Base-by-base conservation (phyloP, 805 yeast genomes). In the Hanseniaspora taiwanica region DNA sequence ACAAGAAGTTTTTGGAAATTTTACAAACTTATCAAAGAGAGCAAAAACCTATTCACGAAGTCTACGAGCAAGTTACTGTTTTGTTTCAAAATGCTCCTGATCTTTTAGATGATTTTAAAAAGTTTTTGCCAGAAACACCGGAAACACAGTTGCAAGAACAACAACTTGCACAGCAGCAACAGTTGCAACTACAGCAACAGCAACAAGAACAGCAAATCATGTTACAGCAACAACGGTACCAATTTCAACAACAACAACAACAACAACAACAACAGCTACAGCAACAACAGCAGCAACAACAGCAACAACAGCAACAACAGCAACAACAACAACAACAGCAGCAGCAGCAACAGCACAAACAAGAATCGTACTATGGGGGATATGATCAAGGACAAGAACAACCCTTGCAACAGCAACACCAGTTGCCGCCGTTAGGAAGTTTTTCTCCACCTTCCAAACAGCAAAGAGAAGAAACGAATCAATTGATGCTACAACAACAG, bases 1-100 rank as follows among this genome's bases (percentile, higher is more conserved):
- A 91, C 66, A 91, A 91, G 62, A 86, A 79, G 51, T 91, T 91
- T 51, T 66, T 93, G 60, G 98, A 91, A 58, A 91, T 89, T 43
- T 66, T 91, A 50, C 98, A 91, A 59, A 89, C 96, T 36, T 91
- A 89, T 57, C 98, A 91, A 64, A 76, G 94, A 47, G 98, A 89
- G 55, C 94, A 86, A 55, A 81, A 85, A 54, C 95, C 96, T 37
- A 91, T 91, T 40, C 79, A 84, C 39, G 97, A 91, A 54, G 98
- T 91, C 10, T 91, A 91, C 54, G 81, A 84, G 41, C 96, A 91
- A 56, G 96, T 91, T 2, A 81, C 96, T 1, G 69, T 76, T 6
- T 66, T 91, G 40, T 91, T 91, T 63, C 79, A 83, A 44, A 83
- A 84, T 51, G 94, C 96, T 10, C 97, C 97, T 1, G 99, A 91